phyloP scores from a whole-genome alignment of 2,329 filamentous ascomycete genomes.

The Aspergillus sclerotialis region DNA sequence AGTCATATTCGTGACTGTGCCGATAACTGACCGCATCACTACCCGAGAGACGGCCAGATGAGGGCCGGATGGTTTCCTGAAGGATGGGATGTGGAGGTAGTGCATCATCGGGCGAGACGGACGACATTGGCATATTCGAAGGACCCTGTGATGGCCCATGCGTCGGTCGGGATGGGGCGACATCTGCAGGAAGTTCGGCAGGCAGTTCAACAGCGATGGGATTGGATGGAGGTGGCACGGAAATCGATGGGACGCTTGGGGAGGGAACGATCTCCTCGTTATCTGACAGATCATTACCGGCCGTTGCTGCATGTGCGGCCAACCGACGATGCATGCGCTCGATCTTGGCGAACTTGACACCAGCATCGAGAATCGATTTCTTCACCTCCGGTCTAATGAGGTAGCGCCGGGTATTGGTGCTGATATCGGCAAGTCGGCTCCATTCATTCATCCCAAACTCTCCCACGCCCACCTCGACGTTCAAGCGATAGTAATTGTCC shows the following conservation, averaged over 20 bases:
- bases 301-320: slow-evolving; percentile 42
- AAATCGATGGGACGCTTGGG: slow-evolving; percentile 16
- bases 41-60: slow-evolving; percentile 20
- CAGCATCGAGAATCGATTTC: slow-evolving; percentile 66
- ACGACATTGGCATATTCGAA: slow-evolving; percentile 14
- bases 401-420: slow-evolving; percentile 81
- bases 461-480: slow-evolving; percentile 90
- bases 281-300: slow-evolving; percentile 20
- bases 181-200: slow-evolving; percentile 41
- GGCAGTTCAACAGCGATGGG: slow-evolving; percentile 53
- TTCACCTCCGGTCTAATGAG: slow-evolving; percentile 68
- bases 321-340: slow-evolving; percentile 66
- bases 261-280: slow-evolving; percentile 19
- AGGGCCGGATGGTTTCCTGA: slow-evolving; percentile 16
- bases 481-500: slow-evolving; percentile 93
- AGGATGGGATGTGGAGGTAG: slow-evolving; percentile 22
- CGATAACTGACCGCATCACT: slow-evolving; percentile 23
- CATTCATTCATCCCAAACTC: slow-evolving; percentile 99
- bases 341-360: slow-evolving; percentile 77
- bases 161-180: slow-evolving; percentile 22
- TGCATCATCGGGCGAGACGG: slow-evolving; percentile 22
- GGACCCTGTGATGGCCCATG: slow-evolving; percentile 11
- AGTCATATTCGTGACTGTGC: slow-evolving; percentile 30
- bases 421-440: slow-evolving; percentile 89
- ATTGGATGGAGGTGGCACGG: slow-evolving; percentile 35